Evolutionary conservation across 2,329 filamentous ascomycete genomes (phyloP).

Genomic region (Xylariaceae sp.): DNA sequence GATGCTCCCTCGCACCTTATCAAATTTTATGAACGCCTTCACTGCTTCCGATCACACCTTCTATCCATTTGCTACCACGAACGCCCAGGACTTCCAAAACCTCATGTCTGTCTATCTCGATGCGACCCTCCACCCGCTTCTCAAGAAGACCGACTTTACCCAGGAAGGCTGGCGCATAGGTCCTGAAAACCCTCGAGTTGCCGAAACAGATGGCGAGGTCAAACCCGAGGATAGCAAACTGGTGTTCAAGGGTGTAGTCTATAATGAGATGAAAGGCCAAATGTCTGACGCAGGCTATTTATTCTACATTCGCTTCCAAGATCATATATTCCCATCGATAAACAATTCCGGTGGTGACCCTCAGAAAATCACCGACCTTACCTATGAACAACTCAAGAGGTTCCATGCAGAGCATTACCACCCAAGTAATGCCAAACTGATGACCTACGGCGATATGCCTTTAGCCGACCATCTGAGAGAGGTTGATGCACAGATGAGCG

Average conservation of each 20-base stretch:
- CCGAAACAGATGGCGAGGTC: constrained; percentile 49
- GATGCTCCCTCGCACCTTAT: constrained; percentile 97
- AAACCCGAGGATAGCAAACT: constrained; percentile 69
- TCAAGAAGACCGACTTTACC: constrained; percentile 90
- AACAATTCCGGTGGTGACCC: constrained; percentile 98
- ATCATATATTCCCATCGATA: constrained; percentile 91
- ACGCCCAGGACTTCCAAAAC: constrained; percentile 93
- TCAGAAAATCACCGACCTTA: constrained; percentile 93
- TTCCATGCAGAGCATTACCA: constrained; percentile 96
- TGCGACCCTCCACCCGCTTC: constrained; percentile 85
- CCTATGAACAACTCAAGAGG: constrained; percentile 83
- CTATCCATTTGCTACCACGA: constrained; percentile 97
- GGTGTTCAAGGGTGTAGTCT: constrained; percentile 97
- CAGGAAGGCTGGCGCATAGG: constrained; percentile 98
- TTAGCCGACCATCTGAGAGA: constrained; percentile 81
- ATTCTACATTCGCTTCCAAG: constrained; percentile 94
- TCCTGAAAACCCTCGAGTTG: constrained; percentile 80
- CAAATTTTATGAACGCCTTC: constrained; percentile 99
- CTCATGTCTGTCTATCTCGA: constrained; percentile 96
- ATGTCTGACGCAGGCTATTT: constrained; percentile 97
- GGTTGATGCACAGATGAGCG: constrained; percentile 74
- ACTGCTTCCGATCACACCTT: constrained; percentile 96
- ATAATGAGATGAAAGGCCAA: constrained; percentile 99
- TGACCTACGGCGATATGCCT: constrained; percentile 95
- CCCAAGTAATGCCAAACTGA: constrained; percentile 93